phyloP scores from a whole-genome alignment of 2,329 filamentous ascomycete genomes.

The Pseudogymnoascus sp. region DNA sequence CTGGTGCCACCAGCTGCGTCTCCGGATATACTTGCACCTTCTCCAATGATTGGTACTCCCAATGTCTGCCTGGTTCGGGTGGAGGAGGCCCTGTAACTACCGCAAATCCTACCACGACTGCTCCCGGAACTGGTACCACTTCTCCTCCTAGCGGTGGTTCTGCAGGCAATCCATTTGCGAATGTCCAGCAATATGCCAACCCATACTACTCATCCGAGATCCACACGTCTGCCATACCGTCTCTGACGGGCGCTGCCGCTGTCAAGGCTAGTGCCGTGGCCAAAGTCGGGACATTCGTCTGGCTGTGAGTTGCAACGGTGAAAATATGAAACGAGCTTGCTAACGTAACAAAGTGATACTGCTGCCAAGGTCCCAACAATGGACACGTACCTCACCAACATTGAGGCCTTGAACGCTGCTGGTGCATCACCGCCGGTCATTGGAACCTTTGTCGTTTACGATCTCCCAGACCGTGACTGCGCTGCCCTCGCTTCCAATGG shows the following conservation, averaged over 20 bases:
- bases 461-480: conserved; percentile 57
- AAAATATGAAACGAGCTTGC: neutral
- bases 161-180: conserved; percentile 45
- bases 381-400: conserved; percentile 40
- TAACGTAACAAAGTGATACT: conserved; percentile 33
- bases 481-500: conserved; percentile 57
- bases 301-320: conserved; percentile 38
- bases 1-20: conserved; percentile 24
- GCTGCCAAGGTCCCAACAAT: conserved; percentile 42
- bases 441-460: conserved; percentile 53
- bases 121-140: conserved; percentile 16
- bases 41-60: conserved; percentile 24
- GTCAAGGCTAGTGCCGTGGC: conserved; percentile 43
- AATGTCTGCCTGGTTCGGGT: conserved; percentile 24
- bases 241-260: conserved; percentile 48
- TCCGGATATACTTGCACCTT: conserved; percentile 24
- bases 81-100: neutral
- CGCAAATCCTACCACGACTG: conserved; percentile 15
- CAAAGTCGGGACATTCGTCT: conserved; percentile 44
- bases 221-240: conserved; percentile 51
- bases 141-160: neutral
- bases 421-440: conserved; percentile 41
- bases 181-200: conserved; percentile 44
- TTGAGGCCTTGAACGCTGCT: conserved; percentile 39
- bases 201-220: conserved; percentile 48